These are phyloP conservation scores for Yarrowia sp. DNA, from an alignment of 805 yeast genomes.

Conservation along the genomic window DNA sequence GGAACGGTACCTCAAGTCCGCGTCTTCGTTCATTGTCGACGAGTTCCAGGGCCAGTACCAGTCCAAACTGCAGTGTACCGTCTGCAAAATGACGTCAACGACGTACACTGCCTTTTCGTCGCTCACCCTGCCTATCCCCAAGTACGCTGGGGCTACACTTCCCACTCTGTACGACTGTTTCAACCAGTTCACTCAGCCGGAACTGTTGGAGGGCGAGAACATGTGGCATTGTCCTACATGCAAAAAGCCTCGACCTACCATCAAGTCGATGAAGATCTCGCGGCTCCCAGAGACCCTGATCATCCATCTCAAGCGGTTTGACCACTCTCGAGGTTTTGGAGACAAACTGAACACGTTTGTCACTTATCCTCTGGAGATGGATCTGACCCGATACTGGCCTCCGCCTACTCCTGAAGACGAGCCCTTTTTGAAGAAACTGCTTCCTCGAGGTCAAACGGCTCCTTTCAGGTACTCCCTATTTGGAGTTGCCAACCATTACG, in stretches of 20 bases:
- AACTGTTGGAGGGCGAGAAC: conserved; percentile 75
- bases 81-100: conserved; percentile 78
- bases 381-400: conserved; percentile 79
- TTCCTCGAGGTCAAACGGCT: conserved; percentile 72
- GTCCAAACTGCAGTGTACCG: conserved; percentile 75
- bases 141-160: conserved; percentile 42
- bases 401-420: conserved; percentile 54
- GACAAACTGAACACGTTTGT: conserved; percentile 71
- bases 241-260: conserved; percentile 64
- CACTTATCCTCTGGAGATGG: conserved; percentile 68
- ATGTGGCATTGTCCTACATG: conserved; percentile 87
- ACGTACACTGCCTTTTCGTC: conserved; percentile 85
- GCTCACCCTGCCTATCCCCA: conserved; percentile 79
- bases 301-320: conserved; percentile 85
- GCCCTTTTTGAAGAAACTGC: conserved; percentile 55
- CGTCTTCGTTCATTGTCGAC: conserved; percentile 80
- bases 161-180: conserved; percentile 67
- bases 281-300: conserved; percentile 79
- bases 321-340: conserved; percentile 47
- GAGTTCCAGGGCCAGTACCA: conserved; percentile 88
- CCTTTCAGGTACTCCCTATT: conserved; percentile 80
- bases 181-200: conserved; percentile 76
- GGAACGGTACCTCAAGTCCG: conserved; percentile 83
- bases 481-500: conserved; percentile 86
- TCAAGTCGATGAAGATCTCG: conserved; percentile 74